Evolutionary conservation across 2,329 filamentous ascomycete species (phyloP), one percentile per base, ranked within the genome.

Genomic region (Sclerotinia nivalis): DNA sequence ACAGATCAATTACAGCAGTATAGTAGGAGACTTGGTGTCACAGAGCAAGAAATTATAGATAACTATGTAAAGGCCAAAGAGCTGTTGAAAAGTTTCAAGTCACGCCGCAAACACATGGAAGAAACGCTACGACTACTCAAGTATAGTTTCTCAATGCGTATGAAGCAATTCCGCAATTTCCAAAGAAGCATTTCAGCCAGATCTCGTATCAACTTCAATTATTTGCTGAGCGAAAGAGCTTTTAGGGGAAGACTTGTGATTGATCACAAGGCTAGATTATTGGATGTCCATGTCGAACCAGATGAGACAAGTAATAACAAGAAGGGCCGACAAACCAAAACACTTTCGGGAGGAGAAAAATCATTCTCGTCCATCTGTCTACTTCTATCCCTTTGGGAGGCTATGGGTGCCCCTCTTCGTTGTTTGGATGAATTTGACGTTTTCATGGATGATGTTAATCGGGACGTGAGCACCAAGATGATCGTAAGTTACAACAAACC

Each of bases 391-490:
- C 90, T 99, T 25, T 99, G 96, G 96, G 96, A 99, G 78, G 95
- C 96, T 43, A 99, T 99, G 91, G 95, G 96, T 15, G 96, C 93
- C 25, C 95, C 94, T 0, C 91, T 99, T 71, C 89, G 96, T 68
- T 99, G 96, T 77, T 84, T 99, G 68, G 96, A 99, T 80, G 96
- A 99, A 81, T 99, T 98, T 78, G 96, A 99, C 79, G 96, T 99
- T 45, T 99, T 97, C 84, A 99, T 99, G 96, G 96, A 99, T 81
- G 93, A 91, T 75, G 93, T 98, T 71, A 99, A 99, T 80, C 89
- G 96, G 71, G 93, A 92, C 69, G 92, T 96, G 75, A 96, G 93
- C 78, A 97, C 97, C 76, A 91, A 92, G 73, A 93, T 99, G 91
- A 91, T 99, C 80, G 91, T 93, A 82, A 83, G 89, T 85, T 49